Evolutionary conservation across 352 stramenopile genomes (phyloP).

Genomic region (Phytophthora chlamydospora): DNA sequence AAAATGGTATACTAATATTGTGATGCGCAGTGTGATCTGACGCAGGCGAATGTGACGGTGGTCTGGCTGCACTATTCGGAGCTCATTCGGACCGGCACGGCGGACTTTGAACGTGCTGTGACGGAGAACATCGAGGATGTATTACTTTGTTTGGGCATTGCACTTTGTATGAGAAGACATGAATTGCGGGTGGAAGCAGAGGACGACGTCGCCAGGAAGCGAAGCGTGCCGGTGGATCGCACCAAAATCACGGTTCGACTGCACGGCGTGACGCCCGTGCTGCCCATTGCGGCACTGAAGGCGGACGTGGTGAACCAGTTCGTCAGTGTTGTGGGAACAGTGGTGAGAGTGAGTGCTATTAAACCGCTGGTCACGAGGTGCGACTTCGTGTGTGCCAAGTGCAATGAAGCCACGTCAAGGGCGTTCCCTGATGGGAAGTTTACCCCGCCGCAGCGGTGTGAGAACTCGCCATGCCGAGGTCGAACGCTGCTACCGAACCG

Average conservation of each 20-base stretch:
- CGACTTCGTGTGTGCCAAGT: constrained; percentile 89
- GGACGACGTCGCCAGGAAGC: constrained; percentile 46
- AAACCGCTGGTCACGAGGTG: constrained; percentile 86
- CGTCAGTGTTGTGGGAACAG: constrained; percentile 71
- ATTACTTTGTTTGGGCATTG: constrained; percentile 67
- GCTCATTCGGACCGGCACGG: constrained; percentile 50
- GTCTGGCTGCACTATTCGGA: constrained; percentile 64
- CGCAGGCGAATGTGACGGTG: constrained; percentile 47
- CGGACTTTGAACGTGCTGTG: constrained; percentile 60
- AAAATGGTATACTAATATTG: constrained; percentile 3
- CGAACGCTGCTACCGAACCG: constrained; percentile 81
- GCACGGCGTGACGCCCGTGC: constrained; percentile 66
- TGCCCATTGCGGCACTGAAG: constrained; percentile 76
- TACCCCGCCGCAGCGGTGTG: constrained; percentile 64
- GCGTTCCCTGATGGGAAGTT: constrained; percentile 88
- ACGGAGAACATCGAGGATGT: constrained; percentile 67
- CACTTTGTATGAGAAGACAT: constrained; percentile 66
- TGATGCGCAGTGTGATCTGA: constrained; percentile 54
- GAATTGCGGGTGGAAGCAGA: constrained; percentile 63
- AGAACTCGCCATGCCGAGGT: constrained; percentile 64
- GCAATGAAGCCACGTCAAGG: constrained; percentile 67
- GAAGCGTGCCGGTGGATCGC: constrained; percentile 48
- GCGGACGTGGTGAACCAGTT: constrained; percentile 81
- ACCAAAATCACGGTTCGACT: constrained; percentile 69
- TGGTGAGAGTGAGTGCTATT: constrained; percentile 86